phyloP scores from a whole-genome alignment of 441 rosid genomes.

The Eruca vesicaria region DNA sequence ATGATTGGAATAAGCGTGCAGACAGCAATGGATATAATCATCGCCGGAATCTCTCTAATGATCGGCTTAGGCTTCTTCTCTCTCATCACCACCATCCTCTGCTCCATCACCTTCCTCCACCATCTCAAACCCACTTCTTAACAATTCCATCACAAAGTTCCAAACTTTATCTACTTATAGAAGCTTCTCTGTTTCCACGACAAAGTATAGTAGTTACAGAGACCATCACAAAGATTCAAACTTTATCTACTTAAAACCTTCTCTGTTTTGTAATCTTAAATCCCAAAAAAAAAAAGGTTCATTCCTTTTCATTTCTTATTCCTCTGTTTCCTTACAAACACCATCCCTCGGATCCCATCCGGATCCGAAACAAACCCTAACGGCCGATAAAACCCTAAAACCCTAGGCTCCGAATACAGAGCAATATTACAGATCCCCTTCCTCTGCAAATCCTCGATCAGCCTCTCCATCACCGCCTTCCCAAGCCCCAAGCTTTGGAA shows the following conservation, averaged over 20 bases:
- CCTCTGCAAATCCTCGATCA: slow-evolving; percentile 54
- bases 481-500: slow-evolving; percentile 83
- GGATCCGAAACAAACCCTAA: slow-evolving; percentile 91
- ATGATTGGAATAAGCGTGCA: slow-evolving; percentile 51
- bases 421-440: slow-evolving; percentile 74
- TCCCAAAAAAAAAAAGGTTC: neutral
- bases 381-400: slow-evolving; percentile 84
- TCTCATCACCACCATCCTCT: slow-evolving; percentile 60
- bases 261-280: slow-evolving; percentile 9
- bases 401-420: slow-evolving; percentile 82
- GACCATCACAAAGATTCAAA: too few relatives aligned
- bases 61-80: slow-evolving; percentile 72
- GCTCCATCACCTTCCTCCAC: slow-evolving; percentile 72
- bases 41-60: slow-evolving; percentile 70
- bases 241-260: too few relatives aligned
- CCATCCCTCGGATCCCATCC: slow-evolving; percentile 92
- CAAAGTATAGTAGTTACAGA: neutral
- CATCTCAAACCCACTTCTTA: slow-evolving; percentile 48
- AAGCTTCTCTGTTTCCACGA: slow-evolving; percentile 8
- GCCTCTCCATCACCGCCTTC: slow-evolving; percentile 80
- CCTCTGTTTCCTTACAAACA: slow-evolving; percentile 56
- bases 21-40: slow-evolving; percentile 55
- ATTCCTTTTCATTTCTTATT: slow-evolving; percentile 40
- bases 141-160: neutral
- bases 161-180: neutral